These are phyloP conservation scores for Mycena sanguinolenta DNA, from an alignment of 768 basidiomycete species.

Conservation along the genomic window DNA sequence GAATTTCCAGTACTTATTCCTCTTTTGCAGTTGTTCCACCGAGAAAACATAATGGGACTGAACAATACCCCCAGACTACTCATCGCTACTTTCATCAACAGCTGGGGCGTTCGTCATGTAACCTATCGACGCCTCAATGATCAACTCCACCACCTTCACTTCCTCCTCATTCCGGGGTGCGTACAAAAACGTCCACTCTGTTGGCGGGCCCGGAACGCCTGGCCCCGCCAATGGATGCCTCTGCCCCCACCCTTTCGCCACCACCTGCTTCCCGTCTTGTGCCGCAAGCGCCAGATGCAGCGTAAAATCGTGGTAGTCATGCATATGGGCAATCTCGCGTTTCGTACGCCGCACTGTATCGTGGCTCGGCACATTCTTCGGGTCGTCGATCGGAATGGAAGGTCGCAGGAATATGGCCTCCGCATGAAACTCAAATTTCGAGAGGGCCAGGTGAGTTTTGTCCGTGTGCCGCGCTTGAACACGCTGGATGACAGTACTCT, in stretches of 20 bases:
- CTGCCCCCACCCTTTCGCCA: slow-evolving; percentile 33
- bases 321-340: slow-evolving; percentile 35
- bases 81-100: too few species aligned
- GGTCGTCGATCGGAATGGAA: slow-evolving; percentile 28
- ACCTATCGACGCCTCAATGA: slow-evolving; percentile 29
- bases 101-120: slow-evolving; percentile 31
- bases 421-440: slow-evolving; percentile 34
- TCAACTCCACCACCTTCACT: slow-evolving; percentile 28
- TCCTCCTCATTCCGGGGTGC: slow-evolving; percentile 31
- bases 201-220: slow-evolving; percentile 32
- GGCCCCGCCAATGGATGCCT: slow-evolving; percentile 33
- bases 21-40: too few species aligned
- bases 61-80: too few species aligned
- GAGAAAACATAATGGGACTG: too few species aligned
- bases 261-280: slow-evolving; percentile 30
- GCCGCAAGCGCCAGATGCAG: slow-evolving; percentile 32
- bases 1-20: too few species aligned
- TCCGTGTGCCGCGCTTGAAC: slow-evolving; percentile 30
- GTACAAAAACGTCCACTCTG: slow-evolving; percentile 34
- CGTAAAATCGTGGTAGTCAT: slow-evolving; percentile 34
- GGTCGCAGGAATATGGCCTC: slow-evolving; percentile 34
- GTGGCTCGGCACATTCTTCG: slow-evolving; percentile 32
- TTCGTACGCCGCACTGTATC: slow-evolving; percentile 34
- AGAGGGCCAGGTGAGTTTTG: slow-evolving; percentile 29
- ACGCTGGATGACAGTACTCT: slow-evolving; percentile 20